These are phyloP conservation scores for Populus simonii DNA, from an alignment of 345 rosid genomes.

Conservation along the genomic window DNA sequence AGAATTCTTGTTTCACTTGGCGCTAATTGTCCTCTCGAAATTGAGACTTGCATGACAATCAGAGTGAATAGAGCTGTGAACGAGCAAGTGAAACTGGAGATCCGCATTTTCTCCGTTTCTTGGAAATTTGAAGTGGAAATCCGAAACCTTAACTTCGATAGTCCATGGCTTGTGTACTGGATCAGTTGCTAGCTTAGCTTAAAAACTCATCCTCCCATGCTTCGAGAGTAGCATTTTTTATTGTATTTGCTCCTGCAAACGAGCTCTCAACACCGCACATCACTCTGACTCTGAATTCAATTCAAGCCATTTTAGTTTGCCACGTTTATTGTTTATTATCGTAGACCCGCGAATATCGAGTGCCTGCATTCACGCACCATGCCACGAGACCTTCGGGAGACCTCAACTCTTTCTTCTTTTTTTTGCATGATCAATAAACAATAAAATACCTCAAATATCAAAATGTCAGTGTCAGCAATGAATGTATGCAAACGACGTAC, in stretches of 20 bases:
- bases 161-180: background rate
- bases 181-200: background rate
- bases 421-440: too few relatives aligned
- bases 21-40: slow-evolving; percentile 47
- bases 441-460: too few relatives aligned
- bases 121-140: background rate
- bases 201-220: background rate
- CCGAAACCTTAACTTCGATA: background rate
- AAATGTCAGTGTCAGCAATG: too few relatives aligned
- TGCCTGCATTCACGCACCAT: background rate
- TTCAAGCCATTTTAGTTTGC: background rate
- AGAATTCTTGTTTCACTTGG: slow-evolving; percentile 54
- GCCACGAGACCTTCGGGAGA: background rate
- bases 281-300: background rate
- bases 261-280: background rate
- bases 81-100: slow-evolving; percentile 14
- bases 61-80: slow-evolving; percentile 21
- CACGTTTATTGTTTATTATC: background rate
- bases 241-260: background rate
- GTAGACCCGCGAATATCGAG: background rate
- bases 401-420: background rate
- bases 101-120: slow-evolving; percentile 29
- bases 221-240: background rate
- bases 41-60: slow-evolving; percentile 18
- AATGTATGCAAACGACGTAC: too few relatives aligned